Percentiles rank a stretch among this genome's conserved stretches.
These are phyloP conservation scores for Ploettnerulaceae sp. DNA, from an alignment of 2,329 filamentous ascomycete species.

Conservation along the genomic window DNA sequence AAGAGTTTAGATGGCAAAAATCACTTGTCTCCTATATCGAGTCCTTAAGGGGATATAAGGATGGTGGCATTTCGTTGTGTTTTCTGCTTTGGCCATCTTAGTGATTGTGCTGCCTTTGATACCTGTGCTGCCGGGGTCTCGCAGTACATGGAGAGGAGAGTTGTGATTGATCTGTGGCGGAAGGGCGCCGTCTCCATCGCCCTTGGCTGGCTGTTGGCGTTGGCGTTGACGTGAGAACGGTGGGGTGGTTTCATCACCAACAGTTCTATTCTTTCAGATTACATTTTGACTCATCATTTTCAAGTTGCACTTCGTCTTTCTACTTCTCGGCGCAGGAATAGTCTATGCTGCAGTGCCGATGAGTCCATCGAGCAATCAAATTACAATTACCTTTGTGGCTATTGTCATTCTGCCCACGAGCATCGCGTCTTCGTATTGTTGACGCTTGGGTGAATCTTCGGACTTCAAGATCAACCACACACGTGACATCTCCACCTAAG, in stretches of 20 bases:
- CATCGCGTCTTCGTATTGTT: background rate
- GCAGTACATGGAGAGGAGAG: slow-evolving; percentile 18
- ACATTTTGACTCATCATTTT: slow-evolving; percentile 11
- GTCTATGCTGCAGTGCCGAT: background rate
- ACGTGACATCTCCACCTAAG: slow-evolving; percentile 4
- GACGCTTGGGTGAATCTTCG: background rate
- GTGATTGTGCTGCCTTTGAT: slow-evolving; percentile 27
- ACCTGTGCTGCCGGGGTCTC: slow-evolving; percentile 23
- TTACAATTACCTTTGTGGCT: too few species aligned
- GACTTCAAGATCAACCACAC: too few species aligned
- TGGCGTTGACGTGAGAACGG: slow-evolving; percentile 26
- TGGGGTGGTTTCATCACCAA: slow-evolving; percentile 18
- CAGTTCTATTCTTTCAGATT: slow-evolving; percentile 13
- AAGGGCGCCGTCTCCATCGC: slow-evolving; percentile 9
- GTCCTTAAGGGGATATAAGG: slow-evolving; percentile 5
- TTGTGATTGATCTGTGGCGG: slow-evolving; percentile 24
- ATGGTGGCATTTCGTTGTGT: slow-evolving; percentile 20
- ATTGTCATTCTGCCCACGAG: background rate
- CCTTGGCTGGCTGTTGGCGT: slow-evolving; percentile 8
- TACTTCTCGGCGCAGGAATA: background rate
- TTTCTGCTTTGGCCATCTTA: slow-evolving; percentile 22
- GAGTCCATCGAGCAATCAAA: background rate
- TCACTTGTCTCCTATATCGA: slow-evolving; percentile 13
- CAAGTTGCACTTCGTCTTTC: background rate
- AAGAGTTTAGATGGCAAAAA: slow-evolving; percentile 28